A percentile compares a stretch with the other conserved stretches of the same genome.
These are phyloP conservation scores for Candida schatavii DNA, from an alignment of 805 yeast species.

Conservation along the genomic window DNA sequence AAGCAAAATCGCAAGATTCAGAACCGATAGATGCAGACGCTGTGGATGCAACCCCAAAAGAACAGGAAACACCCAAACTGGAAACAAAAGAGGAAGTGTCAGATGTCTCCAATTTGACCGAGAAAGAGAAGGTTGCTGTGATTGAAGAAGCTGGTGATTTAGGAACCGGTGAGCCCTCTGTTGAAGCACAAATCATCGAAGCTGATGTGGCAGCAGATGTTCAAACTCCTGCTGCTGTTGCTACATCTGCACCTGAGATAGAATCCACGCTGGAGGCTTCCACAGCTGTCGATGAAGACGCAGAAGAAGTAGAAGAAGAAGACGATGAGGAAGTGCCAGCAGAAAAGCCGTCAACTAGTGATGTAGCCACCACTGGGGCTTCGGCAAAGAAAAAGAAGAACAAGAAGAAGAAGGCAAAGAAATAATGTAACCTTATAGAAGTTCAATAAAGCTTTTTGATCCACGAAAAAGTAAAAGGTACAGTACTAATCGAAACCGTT, in stretches of 20 bases:
- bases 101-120: slow-evolving; percentile 2
- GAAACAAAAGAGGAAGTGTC: not conserved
- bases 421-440: no score
- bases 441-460: no score
- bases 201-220: slow-evolving; percentile 6
- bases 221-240: not conserved
- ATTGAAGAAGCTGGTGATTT: slow-evolving; percentile 9
- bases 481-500: no score
- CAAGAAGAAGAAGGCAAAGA: slow-evolving; percentile 11
- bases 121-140: slow-evolving; percentile 1
- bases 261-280: no score
- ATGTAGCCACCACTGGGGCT: slow-evolving; percentile 9
- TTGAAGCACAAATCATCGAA: slow-evolving; percentile 1
- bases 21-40: slow-evolving; percentile 6
- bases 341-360: no score
- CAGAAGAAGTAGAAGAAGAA: slow-evolving; percentile 8
- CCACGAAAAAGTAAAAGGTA: no score
- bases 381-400: slow-evolving; percentile 17
- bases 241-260: no score
- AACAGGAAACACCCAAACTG: slow-evolving; percentile 4
- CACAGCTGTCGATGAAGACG: slow-evolving; percentile 7
- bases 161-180: slow-evolving; percentile 4
- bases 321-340: slow-evolving; percentile 7
- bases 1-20: no score
- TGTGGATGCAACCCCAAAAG: slow-evolving; percentile 1